These are phyloP conservation scores for Aspergillus oerlinghausenensis DNA, from an alignment of 2,329 filamentous ascomycete genomes.

Conservation along the genomic window DNA sequence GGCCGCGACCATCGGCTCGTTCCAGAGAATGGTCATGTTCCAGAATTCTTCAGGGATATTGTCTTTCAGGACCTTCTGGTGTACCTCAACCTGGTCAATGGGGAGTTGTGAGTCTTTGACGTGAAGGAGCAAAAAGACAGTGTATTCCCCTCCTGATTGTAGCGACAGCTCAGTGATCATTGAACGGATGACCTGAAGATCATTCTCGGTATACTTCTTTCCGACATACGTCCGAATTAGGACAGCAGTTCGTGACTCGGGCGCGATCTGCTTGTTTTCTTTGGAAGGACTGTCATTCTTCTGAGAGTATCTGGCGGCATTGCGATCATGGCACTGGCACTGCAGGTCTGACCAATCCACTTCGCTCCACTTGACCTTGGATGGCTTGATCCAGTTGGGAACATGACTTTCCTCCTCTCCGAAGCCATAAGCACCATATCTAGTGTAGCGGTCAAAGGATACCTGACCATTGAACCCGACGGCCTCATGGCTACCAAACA, in stretches of 20 bases:
- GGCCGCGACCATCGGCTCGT: constrained; percentile 50
- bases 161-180: constrained; percentile 78
- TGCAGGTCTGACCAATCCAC: constrained; percentile 70
- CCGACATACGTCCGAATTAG: constrained; percentile 79
- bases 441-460: constrained; percentile 63
- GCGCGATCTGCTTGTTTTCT: constrained; percentile 10
- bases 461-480: constrained; percentile 58
- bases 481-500: constrained; percentile 58
- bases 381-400: constrained; percentile 16
- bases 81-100: constrained; percentile 68
- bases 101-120: constrained; percentile 72
- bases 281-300: not conserved
- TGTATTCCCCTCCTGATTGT: constrained; percentile 79
- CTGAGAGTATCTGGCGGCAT: constrained; percentile 58
- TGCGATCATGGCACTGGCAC: constrained; percentile 59
- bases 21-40: constrained; percentile 69
- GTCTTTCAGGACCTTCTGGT: constrained; percentile 56
- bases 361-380: constrained; percentile 49
- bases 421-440: constrained; percentile 54
- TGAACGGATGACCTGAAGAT: constrained; percentile 73
- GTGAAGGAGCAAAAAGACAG: constrained; percentile 79
- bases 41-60: constrained; percentile 66
- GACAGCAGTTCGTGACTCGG: constrained; percentile 64
- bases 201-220: constrained; percentile 74
- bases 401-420: constrained; percentile 20